Evolutionary conservation across 306 rosid genomes (phyloP).

Genomic region (Ormosia semicastrata): DNA sequence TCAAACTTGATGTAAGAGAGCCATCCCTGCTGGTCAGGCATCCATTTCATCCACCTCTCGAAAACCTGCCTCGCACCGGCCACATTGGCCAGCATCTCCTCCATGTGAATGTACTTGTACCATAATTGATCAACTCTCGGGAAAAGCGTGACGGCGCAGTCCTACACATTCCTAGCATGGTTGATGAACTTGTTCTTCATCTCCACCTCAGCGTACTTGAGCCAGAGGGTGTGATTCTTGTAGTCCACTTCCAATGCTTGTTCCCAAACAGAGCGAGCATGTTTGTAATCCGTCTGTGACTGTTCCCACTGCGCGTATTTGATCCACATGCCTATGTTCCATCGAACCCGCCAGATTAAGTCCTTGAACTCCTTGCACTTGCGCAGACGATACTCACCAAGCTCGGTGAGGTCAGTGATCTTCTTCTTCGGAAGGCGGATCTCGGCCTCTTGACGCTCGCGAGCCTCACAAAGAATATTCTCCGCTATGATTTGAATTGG

Average conservation of each 20-base stretch:
- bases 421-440: constrained; percentile 90
- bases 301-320: constrained; percentile 93
- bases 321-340: constrained; percentile 84
- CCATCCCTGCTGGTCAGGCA: constrained; percentile 91
- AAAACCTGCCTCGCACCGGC: constrained; percentile 87
- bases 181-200: constrained; percentile 89
- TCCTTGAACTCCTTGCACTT: constrained; percentile 90
- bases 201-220: constrained; percentile 90
- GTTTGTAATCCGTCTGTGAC: constrained; percentile 77
- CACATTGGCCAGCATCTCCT: constrained; percentile 76
- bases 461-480: constrained; percentile 93
- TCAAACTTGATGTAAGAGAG: constrained; percentile 82
- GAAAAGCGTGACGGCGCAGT: constrained; percentile 72
- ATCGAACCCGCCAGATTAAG: constrained; percentile 74
- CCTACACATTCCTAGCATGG: constrained; percentile 91
- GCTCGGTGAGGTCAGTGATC: constrained; percentile 77
- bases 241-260: constrained; percentile 83
- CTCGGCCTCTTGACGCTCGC: constrained; percentile 92
- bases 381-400: constrained; percentile 84
- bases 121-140: constrained; percentile 86
- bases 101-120: constrained; percentile 97
- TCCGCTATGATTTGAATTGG: constrained; percentile 87
- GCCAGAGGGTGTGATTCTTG: constrained; percentile 86
- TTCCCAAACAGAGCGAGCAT: constrained; percentile 94
- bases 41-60: constrained; percentile 95